Percentiles rank a stretch among this genome's conserved stretches.
These are phyloP conservation scores for Podochytrium sp. DNA, from an alignment of 192 early-diverging fungal species.

Conservation along the genomic window DNA sequence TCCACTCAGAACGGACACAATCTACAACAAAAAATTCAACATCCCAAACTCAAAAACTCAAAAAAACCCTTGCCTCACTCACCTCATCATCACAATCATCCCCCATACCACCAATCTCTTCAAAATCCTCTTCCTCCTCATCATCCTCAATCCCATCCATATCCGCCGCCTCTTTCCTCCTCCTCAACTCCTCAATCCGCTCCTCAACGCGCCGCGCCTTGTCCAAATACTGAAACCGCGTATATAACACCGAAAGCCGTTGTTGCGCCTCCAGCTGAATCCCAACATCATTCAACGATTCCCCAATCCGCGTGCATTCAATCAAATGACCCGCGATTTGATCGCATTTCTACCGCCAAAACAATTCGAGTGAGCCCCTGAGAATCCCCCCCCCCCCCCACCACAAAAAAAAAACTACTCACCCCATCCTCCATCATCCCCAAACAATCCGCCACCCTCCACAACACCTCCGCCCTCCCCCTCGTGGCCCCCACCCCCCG, in stretches of 20 bases:
- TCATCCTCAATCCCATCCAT: neutral
- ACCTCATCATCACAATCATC: too few species aligned
- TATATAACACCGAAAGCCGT: neutral
- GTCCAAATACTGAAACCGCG: conserved; percentile 4
- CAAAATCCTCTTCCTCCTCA: neutral
- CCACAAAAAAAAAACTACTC: too few species aligned
- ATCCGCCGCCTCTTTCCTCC: too few species aligned
- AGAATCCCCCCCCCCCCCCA: too few species aligned
- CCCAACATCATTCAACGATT: neutral
- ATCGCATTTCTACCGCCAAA: neutral
- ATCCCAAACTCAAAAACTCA: too few species aligned
- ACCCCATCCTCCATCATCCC: neutral
- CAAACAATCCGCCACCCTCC: conserved; percentile 9
- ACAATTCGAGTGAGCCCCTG: too few species aligned
- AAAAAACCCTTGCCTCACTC: too few species aligned
- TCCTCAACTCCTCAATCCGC: neutral
- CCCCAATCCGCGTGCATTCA: conserved; percentile 21
- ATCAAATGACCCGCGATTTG: neutral
- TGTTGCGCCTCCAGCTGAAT: conserved; percentile 13
- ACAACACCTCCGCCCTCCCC: conserved; percentile 10
- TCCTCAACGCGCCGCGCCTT: neutral
- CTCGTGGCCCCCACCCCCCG: conserved; percentile 9
- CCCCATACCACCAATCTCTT: too few species aligned
- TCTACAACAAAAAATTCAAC: too few species aligned
- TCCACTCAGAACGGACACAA: too few species aligned